These are phyloP conservation scores for Gentiana macrophylla DNA, from an alignment of 257 asterid genomes.

Conservation along the genomic window DNA sequence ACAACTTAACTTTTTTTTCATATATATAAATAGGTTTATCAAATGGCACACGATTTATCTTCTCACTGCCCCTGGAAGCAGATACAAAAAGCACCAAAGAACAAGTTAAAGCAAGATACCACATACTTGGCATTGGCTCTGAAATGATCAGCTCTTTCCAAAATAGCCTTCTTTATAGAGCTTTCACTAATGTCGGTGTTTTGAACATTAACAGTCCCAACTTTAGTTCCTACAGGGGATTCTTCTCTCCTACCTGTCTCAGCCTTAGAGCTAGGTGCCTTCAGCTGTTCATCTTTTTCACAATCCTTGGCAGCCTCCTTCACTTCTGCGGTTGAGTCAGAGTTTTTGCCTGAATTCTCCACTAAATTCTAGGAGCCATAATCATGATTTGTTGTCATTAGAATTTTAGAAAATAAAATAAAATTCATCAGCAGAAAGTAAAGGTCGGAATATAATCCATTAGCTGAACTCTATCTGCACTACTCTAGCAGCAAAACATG, in stretches of 20 bases:
- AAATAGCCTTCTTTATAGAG: slow-evolving; percentile 58
- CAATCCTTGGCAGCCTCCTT: slow-evolving; percentile 25
- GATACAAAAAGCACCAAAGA: not conserved
- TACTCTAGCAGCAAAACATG: too few species aligned
- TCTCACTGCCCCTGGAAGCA: not conserved
- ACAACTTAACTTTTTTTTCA: not conserved
- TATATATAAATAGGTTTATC: too few species aligned
- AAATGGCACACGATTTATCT: not conserved
- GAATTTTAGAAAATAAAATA: slow-evolving; percentile 21
- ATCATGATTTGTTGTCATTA: slow-evolving; percentile 53
- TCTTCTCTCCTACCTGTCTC: slow-evolving; percentile 58
- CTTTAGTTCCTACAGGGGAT: slow-evolving; percentile 60
- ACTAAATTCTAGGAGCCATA: slow-evolving; percentile 19
- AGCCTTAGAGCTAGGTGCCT: slow-evolving; percentile 27
- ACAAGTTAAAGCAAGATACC: slow-evolving; percentile 7
- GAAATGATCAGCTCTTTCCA: slow-evolving; percentile 65
- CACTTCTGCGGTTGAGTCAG: slow-evolving; percentile 22
- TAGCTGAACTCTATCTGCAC: too few species aligned
- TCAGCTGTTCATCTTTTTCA: slow-evolving; percentile 23
- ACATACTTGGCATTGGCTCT: slow-evolving; percentile 63
- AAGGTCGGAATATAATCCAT: too few species aligned
- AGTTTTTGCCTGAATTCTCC: slow-evolving; percentile 21
- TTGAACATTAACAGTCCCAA: slow-evolving; percentile 32
- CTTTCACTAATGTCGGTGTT: slow-evolving; percentile 38
- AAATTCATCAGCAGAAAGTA: slow-evolving; percentile 1